phyloP scores from a whole-genome alignment of 1,139 yeast species.

The Nakaseomyces uthaithaninus region DNA sequence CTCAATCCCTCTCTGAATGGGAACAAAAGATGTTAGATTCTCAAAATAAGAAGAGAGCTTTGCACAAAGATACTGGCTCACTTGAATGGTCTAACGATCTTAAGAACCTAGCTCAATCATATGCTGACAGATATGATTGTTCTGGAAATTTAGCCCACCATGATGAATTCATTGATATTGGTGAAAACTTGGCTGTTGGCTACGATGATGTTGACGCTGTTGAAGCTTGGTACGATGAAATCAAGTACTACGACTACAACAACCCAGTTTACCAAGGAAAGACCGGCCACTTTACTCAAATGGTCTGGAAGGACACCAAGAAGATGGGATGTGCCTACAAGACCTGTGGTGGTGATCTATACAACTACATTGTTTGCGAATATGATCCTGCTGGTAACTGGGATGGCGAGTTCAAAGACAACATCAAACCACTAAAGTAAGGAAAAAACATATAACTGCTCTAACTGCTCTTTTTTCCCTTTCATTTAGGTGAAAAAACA shows the following conservation, averaged over 20 bases:
- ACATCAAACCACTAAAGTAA: conserved; percentile 23
- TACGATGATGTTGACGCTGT: conserved; percentile 51
- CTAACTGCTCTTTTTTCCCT: too few species aligned
- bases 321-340: conserved; percentile 66
- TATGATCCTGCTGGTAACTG: conserved; percentile 56
- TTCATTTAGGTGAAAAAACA: too few species aligned
- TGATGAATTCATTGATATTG: conserved; percentile 30
- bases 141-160: conserved; percentile 41
- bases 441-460: neutral
- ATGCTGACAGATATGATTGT: conserved; percentile 63
- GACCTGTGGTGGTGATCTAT: conserved; percentile 40
- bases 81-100: conserved; percentile 57
- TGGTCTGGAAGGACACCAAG: conserved; percentile 67
- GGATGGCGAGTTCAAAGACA: conserved; percentile 33
- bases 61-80: conserved; percentile 46
- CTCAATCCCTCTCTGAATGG: neutral
- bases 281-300: conserved; percentile 74
- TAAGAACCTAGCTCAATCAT: conserved; percentile 59
- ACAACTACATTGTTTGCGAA: conserved; percentile 50
- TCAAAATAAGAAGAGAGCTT: conserved; percentile 63
- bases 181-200: conserved; percentile 84
- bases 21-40: conserved; percentile 35
- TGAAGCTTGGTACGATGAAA: conserved; percentile 79
- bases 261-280: conserved; percentile 36
- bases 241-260: conserved; percentile 45